These are phyloP conservation scores for Russula emetica DNA, from an alignment of 768 basidiomycete genomes.

Conservation along the genomic window DNA sequence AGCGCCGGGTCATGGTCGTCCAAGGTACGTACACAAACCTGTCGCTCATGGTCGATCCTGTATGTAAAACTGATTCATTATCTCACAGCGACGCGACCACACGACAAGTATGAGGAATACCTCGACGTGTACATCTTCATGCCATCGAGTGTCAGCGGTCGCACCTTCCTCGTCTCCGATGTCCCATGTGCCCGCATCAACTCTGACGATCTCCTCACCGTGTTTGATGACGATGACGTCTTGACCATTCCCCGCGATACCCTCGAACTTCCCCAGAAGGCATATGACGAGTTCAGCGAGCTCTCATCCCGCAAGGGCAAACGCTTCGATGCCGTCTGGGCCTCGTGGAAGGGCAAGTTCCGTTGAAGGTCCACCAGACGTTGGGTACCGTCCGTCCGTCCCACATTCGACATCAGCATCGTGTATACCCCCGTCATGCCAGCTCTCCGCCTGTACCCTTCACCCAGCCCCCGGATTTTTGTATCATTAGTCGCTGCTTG, in stretches of 20 bases:
- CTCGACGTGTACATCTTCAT: constrained; percentile 63
- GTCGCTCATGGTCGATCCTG: neutral
- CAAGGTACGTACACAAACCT: constrained; percentile 45
- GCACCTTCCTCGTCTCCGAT: constrained; percentile 58
- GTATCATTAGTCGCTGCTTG: constrained; percentile 17
- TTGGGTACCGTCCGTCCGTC: neutral
- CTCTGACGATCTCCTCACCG: constrained; percentile 52
- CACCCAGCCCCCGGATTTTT: neutral
- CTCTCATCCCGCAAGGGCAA: constrained; percentile 50
- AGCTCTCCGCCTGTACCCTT: constrained; percentile 1
- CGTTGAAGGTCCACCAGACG: constrained; percentile 10
- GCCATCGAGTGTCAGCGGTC: constrained; percentile 52
- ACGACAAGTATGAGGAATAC: constrained; percentile 51
- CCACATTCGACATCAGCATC: neutral
- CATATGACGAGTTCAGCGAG: constrained; percentile 55
- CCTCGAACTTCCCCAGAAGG: constrained; percentile 59
- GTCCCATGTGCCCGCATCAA: constrained; percentile 61
- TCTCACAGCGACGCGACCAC: constrained; percentile 50
- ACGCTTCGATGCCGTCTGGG: constrained; percentile 58
- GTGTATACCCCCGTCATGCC: neutral
- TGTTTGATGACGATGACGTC: constrained; percentile 47
- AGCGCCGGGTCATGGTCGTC: constrained; percentile 62
- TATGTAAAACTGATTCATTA: neutral
- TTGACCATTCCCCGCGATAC: constrained; percentile 41
- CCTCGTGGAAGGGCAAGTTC: constrained; percentile 39